Base-by-base conservation (phyloP, 2,329 filamentous ascomycete species). In the Fusarium nisikadoi region DNA sequence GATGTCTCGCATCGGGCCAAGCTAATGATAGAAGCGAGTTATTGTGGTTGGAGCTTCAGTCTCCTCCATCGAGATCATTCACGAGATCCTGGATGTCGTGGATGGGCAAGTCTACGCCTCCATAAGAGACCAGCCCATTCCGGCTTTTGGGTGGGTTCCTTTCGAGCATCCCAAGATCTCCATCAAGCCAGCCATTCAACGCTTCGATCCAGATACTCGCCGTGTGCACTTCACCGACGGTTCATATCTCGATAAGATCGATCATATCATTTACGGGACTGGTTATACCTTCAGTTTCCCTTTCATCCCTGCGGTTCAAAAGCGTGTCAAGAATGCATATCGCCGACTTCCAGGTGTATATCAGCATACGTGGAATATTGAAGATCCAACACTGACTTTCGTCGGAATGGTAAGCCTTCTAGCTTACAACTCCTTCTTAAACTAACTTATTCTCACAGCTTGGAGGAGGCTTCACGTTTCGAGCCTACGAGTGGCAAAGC, bases 401-500 rank as follows among this genome's bases (percentile, higher is more conserved):
- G 17, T 72, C 7, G 70, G 70, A 60, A 72, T 72, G 69, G 64
- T 46, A 23, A 16, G 41, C 6, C 6, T 20, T 23, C 8, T 9
- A 1, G 9, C 8, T 29, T 13, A 1, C 7, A 2, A 8, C 10
- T 5, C 1, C 2, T 27, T 20, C 1, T 14, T 10, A 8, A 8
- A 12, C 2, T 43, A 8, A 29, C 36, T 36, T 9, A 39, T 2
- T 5, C 10, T 11, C 8, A 6, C 9, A 33, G 73, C 69, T 67
- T n/a, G 64, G 46, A 23, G 71, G 71, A 10, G 70, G 73, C 6
- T 75, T 75, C 36, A 75, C 73, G 1, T 75, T 75, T 25, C 70
- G 72, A 4, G 73, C 71, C 13, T 75, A 74, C 3, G 73, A 75
- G 33, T 75, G 68, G 65, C 73, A 75, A 23, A 72, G 68, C 1